Evolutionary conservation across 441 rosid genomes (phyloP), one percentile per base, ranked within the genome.

Genomic region (Brassica hybrid): DNA sequence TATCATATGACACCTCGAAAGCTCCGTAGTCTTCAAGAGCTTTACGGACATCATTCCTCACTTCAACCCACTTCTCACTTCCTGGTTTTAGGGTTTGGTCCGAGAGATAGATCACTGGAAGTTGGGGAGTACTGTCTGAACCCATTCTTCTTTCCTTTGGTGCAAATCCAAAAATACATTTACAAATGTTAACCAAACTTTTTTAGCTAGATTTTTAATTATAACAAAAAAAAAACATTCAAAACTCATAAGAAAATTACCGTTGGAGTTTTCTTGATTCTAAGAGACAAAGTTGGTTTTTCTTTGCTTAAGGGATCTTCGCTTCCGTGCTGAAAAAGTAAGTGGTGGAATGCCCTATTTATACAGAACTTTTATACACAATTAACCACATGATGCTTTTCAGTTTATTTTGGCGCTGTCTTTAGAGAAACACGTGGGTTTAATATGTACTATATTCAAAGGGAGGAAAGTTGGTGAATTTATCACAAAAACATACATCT

Each of bases 21-120:
- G 86, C 86, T 2, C 97, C 93, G 4, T 72, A 82, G 0, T 85
- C 85, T 70, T 86, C 84, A 1, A 85, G 70, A 5, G 90, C 90
- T 83, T 72, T 64, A 71, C 72, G 76, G 77, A 86, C 87, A 23
- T 82, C 71, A 36, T 67, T 76, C 70, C 76, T 83, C 69, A 77
- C 82, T 41, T 65, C 50, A 19, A 68, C 74, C 94, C 96, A 89
- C 62, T 80, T 83, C 10, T 50, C 34, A 1, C 83, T 77, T 43
- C 88, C 91, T 1, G 86, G 86, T 41, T 72, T 81, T 43, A 86
- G 80, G 62, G 76, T 69, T 72, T 63, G 23, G 77, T 69, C 68
- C 10, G 80, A 79, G 80, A 88, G 87, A 69, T 85, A 80, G 38
- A 91, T 83, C 41, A 73, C 64, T 9, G 90, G 92, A 65, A 89